Evolutionary conservation across 495 filamentous ascomycete genomes (phyloP), one percentile per base, ranked within the genome.

Genomic region (Hypoxylon trugodes): DNA sequence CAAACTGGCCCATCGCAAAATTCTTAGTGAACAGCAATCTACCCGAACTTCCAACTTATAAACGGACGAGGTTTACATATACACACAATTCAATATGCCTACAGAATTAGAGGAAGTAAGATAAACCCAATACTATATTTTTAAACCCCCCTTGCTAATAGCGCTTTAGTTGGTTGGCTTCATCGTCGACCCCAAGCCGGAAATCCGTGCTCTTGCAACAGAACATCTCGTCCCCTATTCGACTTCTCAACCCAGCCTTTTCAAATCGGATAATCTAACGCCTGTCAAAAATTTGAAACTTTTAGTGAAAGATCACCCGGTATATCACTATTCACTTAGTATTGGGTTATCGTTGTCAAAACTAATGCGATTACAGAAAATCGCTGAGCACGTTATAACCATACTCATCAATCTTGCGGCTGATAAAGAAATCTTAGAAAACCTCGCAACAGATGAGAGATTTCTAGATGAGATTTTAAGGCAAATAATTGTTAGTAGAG

Each of bases 401-500:
- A 96, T 97, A 46, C 83, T 98, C 36, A 87, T 98, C 73, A 98
- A 98, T 73, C 82, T 98, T 32, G 91, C 93, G 9, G 82, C 84
- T 16, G 92, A 97, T 65, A 75, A 73, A 4, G 90, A 91, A 37
- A 81, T 97, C 12, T 76, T 96, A 32, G 80, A 87, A 65, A 75
- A 75, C 54, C 82, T 98, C 18, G 89, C 86, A 1, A 84, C 83
- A 13, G 95, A 98, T 73, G 89, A 96, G 61, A 82, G 79, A 19
- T 96, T 97, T 68, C 65, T 98, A 7, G 90, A 90, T 60, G 82
- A 85, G 1, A 69, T 96, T 26, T 75, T 97, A 10, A 68, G 61
- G 28, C 86, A 90, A 67, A 74, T 96, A 48, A 90, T 88, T 47
- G 93, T 96, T 81, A 81, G 92, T 86, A 61, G 15, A 50, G 33